Evolutionary conservation across 768 basidiomycete genomes (phyloP), one percentile per base, ranked within the genome.

Genomic region (Sistotremastrum suecicum): DNA sequence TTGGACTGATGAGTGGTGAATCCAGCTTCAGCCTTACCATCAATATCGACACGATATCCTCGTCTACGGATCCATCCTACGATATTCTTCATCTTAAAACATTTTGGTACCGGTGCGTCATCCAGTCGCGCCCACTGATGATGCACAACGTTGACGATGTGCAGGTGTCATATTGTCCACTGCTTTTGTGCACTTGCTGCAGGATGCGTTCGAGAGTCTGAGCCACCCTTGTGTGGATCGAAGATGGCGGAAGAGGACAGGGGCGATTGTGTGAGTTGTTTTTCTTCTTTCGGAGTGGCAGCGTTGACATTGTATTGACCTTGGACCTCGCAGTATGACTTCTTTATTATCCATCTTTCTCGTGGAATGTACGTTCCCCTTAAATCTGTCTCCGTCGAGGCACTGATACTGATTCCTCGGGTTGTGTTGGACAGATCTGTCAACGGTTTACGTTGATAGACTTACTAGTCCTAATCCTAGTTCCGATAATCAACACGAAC

Each of bases 81-180:
- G 10, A 54, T 80, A 11, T 88, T 89, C 58, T 88, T 89, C 60
- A 66, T 85, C n/a, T 84, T 82, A 36, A 89, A 87, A 54, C 86
- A 89, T 57, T 87, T 88, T 53, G 86, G 86, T 34, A 88, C 86
- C 9, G 76, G 78, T 75, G 37, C 20, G 34, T 9, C 3, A 5
- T n/a, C 7, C 9, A 38, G 11, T 20, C 34, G 12, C 28, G 57
- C 41, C 3, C n/a, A 47, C 29, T 28, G 30, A 20, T 39, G 8
- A 5, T 8, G 4, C 40, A 12, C 41, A 5, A 5, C 34, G 34
- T 5, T 34, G 20, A 12, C 20, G 31, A 11, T 40, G 34, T 43
- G 8, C 47, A 74, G 84, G 84, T 7, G 83, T 85, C 9, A 89
- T 89, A 34, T 59, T 89, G 3, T 77, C 85, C 3, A 89, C 86